Base-by-base conservation (phyloP, 345 rosid genomes). In the Draba incana region DNA sequence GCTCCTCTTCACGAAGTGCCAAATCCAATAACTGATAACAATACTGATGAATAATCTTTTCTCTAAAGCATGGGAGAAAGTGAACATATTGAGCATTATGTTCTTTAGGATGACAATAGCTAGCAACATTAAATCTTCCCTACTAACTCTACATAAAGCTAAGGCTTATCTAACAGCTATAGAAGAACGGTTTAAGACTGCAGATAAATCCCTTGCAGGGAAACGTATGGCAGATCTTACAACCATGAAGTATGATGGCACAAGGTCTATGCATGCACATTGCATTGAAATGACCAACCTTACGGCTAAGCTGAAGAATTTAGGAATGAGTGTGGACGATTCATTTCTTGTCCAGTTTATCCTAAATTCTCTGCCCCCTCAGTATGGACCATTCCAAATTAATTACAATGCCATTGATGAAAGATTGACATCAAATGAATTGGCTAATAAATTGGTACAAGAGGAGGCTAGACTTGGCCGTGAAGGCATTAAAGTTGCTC, bases 221-320 rank as follows among this genome's bases (percentile, higher is more conserved):
- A 43, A 15, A 11, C 46, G 12, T 42, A 42, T 42, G 46, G 46
- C 46, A 42, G 1, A 42, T 42, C 46, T 42, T 42, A 42, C 14
- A 42, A 42, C 49, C 49, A 14, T 45, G 49, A 45, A 45, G 10
- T 4, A 45, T 45, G 23, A 45, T 15, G 30, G 30, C 30, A 28
- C 30, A 28, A 28, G 30, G 30, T 28, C 30, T 28, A 28, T 28
- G 30, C 30, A 45, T 45, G 49, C 14, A n/a, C 49, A 45, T 14
- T 45, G 49, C 23, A n/a, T 45, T 45, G 23, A n/a, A 45, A 45
- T 45, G 49, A 45, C 49, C 23, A 15, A 14, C 49, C 49, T 45
- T 14, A 23, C 49, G 10, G 23, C 23, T 14, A 45, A 45, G 49
- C 23, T 45, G 2, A 45, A 45, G 8, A 45, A 5, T 45, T 45